Evolutionary conservation across 306 rosid genomes (phyloP), one percentile per base, ranked within the genome.

Genomic region (Acacia crassicarpa): DNA sequence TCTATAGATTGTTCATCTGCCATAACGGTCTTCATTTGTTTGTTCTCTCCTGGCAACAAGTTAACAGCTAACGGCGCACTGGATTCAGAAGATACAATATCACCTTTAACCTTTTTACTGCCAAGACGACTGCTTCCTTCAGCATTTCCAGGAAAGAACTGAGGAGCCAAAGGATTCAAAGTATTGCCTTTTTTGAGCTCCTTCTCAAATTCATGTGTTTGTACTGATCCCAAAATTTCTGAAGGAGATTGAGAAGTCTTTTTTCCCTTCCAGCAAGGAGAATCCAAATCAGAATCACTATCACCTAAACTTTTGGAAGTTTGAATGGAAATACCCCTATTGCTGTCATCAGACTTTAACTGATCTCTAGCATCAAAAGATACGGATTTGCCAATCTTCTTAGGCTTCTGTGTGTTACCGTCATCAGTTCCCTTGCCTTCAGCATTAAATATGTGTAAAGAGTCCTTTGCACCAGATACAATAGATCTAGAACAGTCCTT

Each of bases 191-290:
- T 78, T 76, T 86, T 86, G 15, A 78, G 43, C 58, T 82, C 80
- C 53, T 81, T 89, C 83, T 81, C 84, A 74, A 79, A 68, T 77
- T 27, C 45, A 32, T 74, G 54, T 58, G 83, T 58, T 76, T 81
- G 76, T 63, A 53, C 71, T 69, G 85, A 78, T 20, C 76, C 86
- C 32, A 85, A 67, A 84, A 58, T 80, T 83, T 78, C 82, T 62
- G 46, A n/a, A 49, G 86, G 80, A 71, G 84, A 73, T 82, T 23
- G 81, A 74, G 78, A 16, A 43, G 74, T 78, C 83, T 20, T 44
- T 59, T 81, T 85, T 82, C 94, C 94, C 80, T 85, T 86, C 92
- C 92, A 89, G 77, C 92, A 88, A 68, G 94, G 94, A 80, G 94
- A 90, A 82, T 90, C 93, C 84, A 83, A 85, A 79, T 89, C 94